These are phyloP conservation scores for Colletotrichum sp. DNA, from an alignment of 2,329 filamentous ascomycete genomes.

Conservation along the genomic window DNA sequence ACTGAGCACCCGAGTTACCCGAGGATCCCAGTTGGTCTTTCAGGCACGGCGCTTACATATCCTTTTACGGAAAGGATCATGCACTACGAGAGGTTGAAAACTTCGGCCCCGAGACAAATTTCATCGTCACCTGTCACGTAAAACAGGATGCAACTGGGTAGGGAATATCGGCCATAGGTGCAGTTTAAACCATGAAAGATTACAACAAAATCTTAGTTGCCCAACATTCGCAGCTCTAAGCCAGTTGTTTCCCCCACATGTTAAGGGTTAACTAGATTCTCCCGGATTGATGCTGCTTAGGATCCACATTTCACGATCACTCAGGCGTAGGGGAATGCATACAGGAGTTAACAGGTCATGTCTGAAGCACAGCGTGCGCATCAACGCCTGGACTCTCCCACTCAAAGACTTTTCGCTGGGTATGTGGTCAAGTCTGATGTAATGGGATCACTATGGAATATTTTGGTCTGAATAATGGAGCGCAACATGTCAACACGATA, in stretches of 20 bases:
- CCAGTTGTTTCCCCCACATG: rapidly evolving
- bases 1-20: neutral
- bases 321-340: neutral
- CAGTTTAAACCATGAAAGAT: neutral
- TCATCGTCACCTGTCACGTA: neutral
- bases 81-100: neutral
- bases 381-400: neutral
- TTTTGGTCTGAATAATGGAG: neutral
- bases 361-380: no score
- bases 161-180: no score
- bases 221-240: no score
- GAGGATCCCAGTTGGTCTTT: neutral
- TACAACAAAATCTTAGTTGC: no score
- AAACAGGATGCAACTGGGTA: neutral
- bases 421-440: neutral
- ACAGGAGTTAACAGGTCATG: rapidly evolving
- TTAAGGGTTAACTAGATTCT: neutral
- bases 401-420: rapidly evolving
- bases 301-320: neutral
- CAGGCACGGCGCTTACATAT: neutral
- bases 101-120: neutral
- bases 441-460: neutral
- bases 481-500: neutral
- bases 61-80: neutral
- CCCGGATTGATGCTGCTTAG: no score